Evolutionary conservation across 768 basidiomycete genomes (phyloP).

Genomic region (Xerocomellus amylosporus): DNA sequence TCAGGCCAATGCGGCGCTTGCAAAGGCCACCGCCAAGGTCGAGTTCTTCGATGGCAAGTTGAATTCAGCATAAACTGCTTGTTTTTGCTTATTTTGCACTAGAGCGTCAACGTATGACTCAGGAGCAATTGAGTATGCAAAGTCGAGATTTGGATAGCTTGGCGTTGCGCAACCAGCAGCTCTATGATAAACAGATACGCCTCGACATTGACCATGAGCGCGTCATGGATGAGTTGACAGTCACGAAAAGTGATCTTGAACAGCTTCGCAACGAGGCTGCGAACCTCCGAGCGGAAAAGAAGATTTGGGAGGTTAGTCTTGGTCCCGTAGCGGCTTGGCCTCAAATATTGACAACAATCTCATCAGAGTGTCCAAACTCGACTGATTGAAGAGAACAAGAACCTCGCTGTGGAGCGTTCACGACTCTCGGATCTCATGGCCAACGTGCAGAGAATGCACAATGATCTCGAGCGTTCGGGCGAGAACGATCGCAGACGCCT

Average conservation of each 20-base stretch:
- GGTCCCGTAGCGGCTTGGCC: not conserved
- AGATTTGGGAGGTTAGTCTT: slow-evolving; percentile 80
- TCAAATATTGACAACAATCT: slow-evolving; percentile 6
- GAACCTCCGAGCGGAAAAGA: slow-evolving; percentile 90
- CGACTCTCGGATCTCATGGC: slow-evolving; percentile 84
- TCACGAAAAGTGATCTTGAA: slow-evolving; percentile 60
- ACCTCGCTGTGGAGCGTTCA: slow-evolving; percentile 74
- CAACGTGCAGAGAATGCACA: slow-evolving; percentile 88
- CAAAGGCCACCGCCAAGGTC: slow-evolving; percentile 80
- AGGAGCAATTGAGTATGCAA: slow-evolving; percentile 64
- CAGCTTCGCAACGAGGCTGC: slow-evolving; percentile 82
- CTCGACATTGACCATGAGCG: slow-evolving; percentile 73
- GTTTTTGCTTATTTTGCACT: not conserved
- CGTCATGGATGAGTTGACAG: slow-evolving; percentile 62
- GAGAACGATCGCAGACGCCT: slow-evolving; percentile 80
- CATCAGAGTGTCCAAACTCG: slow-evolving; percentile 72
- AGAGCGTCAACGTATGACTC: slow-evolving; percentile 72
- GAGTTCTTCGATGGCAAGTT: slow-evolving; percentile 72
- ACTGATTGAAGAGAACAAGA: slow-evolving; percentile 82
- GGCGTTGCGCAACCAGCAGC: slow-evolving; percentile 63
- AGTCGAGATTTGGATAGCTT: slow-evolving; percentile 64
- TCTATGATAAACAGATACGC: slow-evolving; percentile 71
- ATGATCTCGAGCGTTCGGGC: slow-evolving; percentile 78
- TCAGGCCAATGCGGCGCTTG: slow-evolving; percentile 61
- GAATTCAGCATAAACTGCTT: not conserved